Base-by-base conservation (phyloP, 2,329 filamentous ascomycete species). In the Helicocarpus griseus region DNA sequence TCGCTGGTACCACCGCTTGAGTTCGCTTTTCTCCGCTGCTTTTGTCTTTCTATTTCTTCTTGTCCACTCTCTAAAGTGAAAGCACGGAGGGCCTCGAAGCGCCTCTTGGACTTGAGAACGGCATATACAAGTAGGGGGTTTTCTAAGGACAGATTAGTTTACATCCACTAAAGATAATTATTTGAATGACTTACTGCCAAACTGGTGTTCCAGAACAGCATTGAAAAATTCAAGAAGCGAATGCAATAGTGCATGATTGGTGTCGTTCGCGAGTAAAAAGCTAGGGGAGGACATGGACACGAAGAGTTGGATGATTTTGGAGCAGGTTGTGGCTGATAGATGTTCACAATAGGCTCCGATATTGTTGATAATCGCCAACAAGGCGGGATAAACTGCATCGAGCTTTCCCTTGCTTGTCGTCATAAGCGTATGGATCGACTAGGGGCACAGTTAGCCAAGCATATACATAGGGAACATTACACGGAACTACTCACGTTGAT, bases 11-110 rank as follows among this genome's bases (percentile, higher is more conserved):
- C 46, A n/a, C 54, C 45, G 7, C 36, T 48, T 39, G 60, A 57
- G 55, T 73, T 70, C 61, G 88, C 81, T 72, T 96, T 83, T 64
- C 77, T 80, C 53, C 79, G 77, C 56, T 86, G 81, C 54, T 82
- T 85, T 55, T 86, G 81, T 51, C 87, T 82, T 65, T 95, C 88
- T 26, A 97, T 86, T 65, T 97, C 91, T 65, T 91, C 86, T 62
- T 93, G 87, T 0, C 88, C 93, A 61, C 87, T 93, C 64, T 97
- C 91, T 0, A 97, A 76, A 0, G 91, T 97, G 61, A 97, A 95
- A 13, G 84, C 82, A 24, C 90, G 82, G 36, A 97, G 72, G 1
- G 86, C 86, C 65, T 95, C 87, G 56, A 97, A 93, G 28, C 84
- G 81, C 67, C 86, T 91, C 61, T 82, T 82, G 54, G 89, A 89